A percentile compares a stretch with the other conserved stretches of the same genome.
These are phyloP conservation scores for Cyberlindnera amylophila DNA, from an alignment of 805 yeast genomes.

Conservation along the genomic window DNA sequence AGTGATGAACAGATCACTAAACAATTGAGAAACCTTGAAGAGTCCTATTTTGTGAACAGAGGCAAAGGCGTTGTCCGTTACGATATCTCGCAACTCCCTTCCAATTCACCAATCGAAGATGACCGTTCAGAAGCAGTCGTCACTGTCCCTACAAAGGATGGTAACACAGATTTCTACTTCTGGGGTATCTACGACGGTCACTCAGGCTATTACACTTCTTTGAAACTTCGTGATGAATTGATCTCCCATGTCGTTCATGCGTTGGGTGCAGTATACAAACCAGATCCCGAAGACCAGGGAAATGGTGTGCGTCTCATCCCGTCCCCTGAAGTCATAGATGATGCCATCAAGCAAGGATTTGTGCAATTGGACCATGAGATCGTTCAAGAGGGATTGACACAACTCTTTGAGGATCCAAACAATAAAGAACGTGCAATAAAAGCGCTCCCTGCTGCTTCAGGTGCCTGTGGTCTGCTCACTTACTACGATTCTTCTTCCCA, in stretches of 20 bases:
- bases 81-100: slow-evolving; percentile 85
- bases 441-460: slow-evolving; percentile 91
- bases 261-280: slow-evolving; percentile 59
- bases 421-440: slow-evolving; percentile 50
- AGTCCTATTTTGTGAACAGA: slow-evolving; percentile 73
- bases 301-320: slow-evolving; percentile 52
- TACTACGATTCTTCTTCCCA: slow-evolving; percentile 77
- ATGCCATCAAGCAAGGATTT: slow-evolving; percentile 79
- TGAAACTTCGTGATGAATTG: slow-evolving; percentile 76
- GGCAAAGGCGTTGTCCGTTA: slow-evolving; percentile 86
- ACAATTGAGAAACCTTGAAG: slow-evolving; percentile 68
- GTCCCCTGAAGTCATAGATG: slow-evolving; percentile 64
- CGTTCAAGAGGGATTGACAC: slow-evolving; percentile 68
- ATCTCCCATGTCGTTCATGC: slow-evolving; percentile 75
- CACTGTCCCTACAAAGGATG: slow-evolving; percentile 53
- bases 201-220: slow-evolving; percentile 91
- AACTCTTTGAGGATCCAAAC: slow-evolving; percentile 62
- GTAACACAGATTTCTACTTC: slow-evolving; percentile 77
- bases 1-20: slow-evolving; percentile 69
- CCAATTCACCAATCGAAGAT: slow-evolving; percentile 93
- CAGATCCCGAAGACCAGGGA: slow-evolving; percentile 42
- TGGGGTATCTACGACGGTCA: slow-evolving; percentile 98
- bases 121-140: slow-evolving; percentile 82
- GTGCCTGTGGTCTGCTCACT: slow-evolving; percentile 88
- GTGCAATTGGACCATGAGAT: slow-evolving; percentile 81